Evolutionary conservation across 2,329 filamentous ascomycete species (phyloP), one percentile per base, ranked within the genome.

Genomic region (Curvularia sp.): DNA sequence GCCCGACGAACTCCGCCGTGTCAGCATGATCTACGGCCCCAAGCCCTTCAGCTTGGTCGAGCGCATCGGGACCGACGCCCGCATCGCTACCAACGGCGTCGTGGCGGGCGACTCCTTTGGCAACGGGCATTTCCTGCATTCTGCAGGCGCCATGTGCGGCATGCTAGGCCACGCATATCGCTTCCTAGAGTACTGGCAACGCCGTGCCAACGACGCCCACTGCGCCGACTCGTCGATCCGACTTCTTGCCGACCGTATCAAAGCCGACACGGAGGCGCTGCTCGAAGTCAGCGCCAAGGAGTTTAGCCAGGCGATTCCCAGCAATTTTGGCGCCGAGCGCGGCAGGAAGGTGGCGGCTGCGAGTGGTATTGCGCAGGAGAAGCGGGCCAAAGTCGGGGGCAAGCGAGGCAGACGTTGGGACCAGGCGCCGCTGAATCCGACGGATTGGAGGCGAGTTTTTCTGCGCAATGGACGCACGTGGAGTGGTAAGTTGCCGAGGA

Each of bases 251-350:
- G 62, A 66, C 48, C 60, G 57, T 5, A 63, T 66, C 41, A 66
- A 61, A 46, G 38, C 45, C 0, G 62, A 66, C 19, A 63, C 57
- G 2, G 62, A 66, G 36, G 55, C 55, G n/a, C 42, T 60, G 18
- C 52, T 66, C 1, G 50, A 61, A 32, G 64, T 66, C 18, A 63
- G 60, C 52, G 64, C 64, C 13, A 66, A 61, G n/a, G 64, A 65
- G 30, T 66, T 66, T 5, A 65, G 55, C 38, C 62, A 65, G 28
- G 62, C 62, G 0, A 57, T 65, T 12, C 62, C 59, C 1, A 66
- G 53, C 15, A 65, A 65, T n/a, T 65, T 66, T 42, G 64, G 64
- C 27, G 52, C 49, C 6, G 62, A 63, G 38, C 51, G 62, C 5
- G 64, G 62, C 0, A 47, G 15, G 27, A 57, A 50, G 8, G 60